Conservation (phyloP, 1,284 basidiomycete species). For the Porphyrellus sp. region DNA sequence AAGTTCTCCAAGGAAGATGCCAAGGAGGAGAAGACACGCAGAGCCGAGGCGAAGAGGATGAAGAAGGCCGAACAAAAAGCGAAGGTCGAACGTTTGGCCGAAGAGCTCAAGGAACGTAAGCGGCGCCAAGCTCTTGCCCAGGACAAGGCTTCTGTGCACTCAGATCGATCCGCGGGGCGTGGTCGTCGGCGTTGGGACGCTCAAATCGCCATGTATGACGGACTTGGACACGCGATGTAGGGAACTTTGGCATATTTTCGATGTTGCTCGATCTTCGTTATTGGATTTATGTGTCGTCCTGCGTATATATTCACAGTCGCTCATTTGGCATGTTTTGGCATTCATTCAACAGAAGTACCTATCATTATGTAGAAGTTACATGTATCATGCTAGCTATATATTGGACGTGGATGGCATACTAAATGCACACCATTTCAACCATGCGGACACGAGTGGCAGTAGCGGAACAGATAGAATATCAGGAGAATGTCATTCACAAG, state of each 20-base stretch:
- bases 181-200: constrained; percentile 18
- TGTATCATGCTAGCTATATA: constrained; percentile 26
- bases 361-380: constrained; percentile 34
- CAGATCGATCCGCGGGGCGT: constrained; percentile 24
- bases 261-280: constrained; percentile 15
- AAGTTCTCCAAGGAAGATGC: constrained; percentile 18
- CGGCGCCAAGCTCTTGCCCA: constrained; percentile 28
- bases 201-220: constrained; percentile 36
- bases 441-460: neutral
- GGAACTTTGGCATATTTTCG: neutral
- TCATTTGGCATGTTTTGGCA: constrained; percentile 19
- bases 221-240: constrained; percentile 30
- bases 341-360: constrained; percentile 15
- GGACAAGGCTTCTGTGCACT: constrained; percentile 34
- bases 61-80: constrained; percentile 46
- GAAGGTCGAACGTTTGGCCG: constrained; percentile 42
- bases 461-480: neutral
- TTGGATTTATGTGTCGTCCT: constrained; percentile 11
- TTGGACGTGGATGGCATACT: constrained; percentile 10
- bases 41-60: constrained; percentile 44
- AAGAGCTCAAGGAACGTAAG: constrained; percentile 39
- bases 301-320: constrained; percentile 7
- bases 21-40: constrained; percentile 37
- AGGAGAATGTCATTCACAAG: neutral
- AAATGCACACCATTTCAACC: constrained; percentile 6